These are phyloP conservation scores for Crithidia bombi DNA, from an alignment of 208 protist genomes.

Conservation along the genomic window DNA sequence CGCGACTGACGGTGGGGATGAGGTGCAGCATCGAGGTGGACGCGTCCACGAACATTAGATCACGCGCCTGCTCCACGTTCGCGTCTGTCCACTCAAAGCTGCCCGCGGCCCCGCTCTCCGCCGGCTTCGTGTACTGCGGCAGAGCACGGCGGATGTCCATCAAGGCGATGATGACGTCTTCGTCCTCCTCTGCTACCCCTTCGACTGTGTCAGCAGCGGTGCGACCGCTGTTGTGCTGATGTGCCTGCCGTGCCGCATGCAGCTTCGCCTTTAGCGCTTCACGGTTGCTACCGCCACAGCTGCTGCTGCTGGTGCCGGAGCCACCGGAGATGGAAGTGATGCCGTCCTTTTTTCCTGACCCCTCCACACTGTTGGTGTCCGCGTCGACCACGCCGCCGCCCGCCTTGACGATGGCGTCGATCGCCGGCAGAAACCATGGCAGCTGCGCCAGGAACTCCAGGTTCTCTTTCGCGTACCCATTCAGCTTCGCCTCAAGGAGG, in stretches of 20 bases:
- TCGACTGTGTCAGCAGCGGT: background rate
- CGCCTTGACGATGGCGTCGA: slow-evolving; percentile 51
- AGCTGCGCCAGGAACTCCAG: slow-evolving; percentile 74
- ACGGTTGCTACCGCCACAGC: slow-evolving; percentile 10
- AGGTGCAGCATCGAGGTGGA: slow-evolving; percentile 74
- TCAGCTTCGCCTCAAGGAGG: slow-evolving; percentile 58
- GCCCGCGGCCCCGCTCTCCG: background rate
- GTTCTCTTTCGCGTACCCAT: slow-evolving; percentile 66
- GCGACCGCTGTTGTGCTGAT: slow-evolving; percentile 1
- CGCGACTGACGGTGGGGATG: slow-evolving; percentile 66
- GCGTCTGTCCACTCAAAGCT: slow-evolving; percentile 48
- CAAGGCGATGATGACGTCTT: slow-evolving; percentile 77
- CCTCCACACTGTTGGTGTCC: background rate
- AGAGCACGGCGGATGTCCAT: slow-evolving; percentile 71
- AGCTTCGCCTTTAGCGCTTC: slow-evolving; percentile 32
- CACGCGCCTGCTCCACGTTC: slow-evolving; percentile 58
- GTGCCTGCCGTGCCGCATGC: slow-evolving; percentile 23
- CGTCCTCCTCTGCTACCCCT: slow-evolving; percentile 46
- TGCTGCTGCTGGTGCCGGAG: slow-evolving; percentile 16
- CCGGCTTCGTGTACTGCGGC: slow-evolving; percentile 23
- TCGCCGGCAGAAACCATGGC: slow-evolving; percentile 69
- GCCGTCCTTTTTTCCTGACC: background rate
- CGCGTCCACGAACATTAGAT: slow-evolving; percentile 86
- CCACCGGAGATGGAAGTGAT: slow-evolving; percentile 11
- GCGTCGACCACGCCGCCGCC: slow-evolving; percentile 28